Evolutionary conservation across 805 yeast species (phyloP).

Genomic region (Lachancea dasiensis): DNA sequence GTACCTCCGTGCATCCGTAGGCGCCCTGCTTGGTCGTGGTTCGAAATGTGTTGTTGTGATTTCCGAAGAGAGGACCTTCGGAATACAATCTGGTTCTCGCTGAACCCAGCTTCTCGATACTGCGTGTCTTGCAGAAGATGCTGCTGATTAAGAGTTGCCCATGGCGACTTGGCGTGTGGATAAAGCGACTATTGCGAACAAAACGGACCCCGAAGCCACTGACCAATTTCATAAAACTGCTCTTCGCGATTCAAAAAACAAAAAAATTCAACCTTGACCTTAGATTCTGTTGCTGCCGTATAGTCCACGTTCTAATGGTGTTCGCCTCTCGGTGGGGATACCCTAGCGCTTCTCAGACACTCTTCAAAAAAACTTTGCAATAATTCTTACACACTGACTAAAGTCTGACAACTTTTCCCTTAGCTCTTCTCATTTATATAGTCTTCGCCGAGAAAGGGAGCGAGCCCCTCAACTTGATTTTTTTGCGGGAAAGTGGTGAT

Average conservation of each 20-base stretch:
- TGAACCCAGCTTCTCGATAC: not conserved
- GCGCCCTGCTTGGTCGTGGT: slow-evolving; percentile 22
- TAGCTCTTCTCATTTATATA: too few relatives aligned
- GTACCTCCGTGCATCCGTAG: slow-evolving; percentile 24
- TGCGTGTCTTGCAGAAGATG: too few relatives aligned
- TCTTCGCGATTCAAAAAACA: too few relatives aligned
- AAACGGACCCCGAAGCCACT: slow-evolving; percentile 7
- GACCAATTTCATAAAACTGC: slow-evolving; percentile 8
- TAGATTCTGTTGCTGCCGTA: too few relatives aligned
- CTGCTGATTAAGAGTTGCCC: not conserved
- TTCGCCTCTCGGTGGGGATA: too few relatives aligned
- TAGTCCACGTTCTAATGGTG: too few relatives aligned
- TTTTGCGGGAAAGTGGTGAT: not conserved
- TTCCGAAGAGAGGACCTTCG: slow-evolving; percentile 21
- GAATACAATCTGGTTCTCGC: slow-evolving; percentile 7
- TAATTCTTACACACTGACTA: too few relatives aligned
- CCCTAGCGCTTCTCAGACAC: not conserved
- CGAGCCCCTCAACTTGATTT: not conserved
- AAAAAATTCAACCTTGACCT: too few relatives aligned
- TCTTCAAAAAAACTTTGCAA: not conserved
- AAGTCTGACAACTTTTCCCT: too few relatives aligned
- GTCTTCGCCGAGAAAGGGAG: too few relatives aligned
- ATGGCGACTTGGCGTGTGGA: slow-evolving; percentile 1
- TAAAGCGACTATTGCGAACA: slow-evolving; percentile 1
- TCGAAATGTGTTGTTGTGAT: slow-evolving; percentile 24